Percentiles rank a stretch among this genome's conserved stretches.
Conservation (phyloP, 140 eudicot species). For the Bidens hawaiensis region DNA sequence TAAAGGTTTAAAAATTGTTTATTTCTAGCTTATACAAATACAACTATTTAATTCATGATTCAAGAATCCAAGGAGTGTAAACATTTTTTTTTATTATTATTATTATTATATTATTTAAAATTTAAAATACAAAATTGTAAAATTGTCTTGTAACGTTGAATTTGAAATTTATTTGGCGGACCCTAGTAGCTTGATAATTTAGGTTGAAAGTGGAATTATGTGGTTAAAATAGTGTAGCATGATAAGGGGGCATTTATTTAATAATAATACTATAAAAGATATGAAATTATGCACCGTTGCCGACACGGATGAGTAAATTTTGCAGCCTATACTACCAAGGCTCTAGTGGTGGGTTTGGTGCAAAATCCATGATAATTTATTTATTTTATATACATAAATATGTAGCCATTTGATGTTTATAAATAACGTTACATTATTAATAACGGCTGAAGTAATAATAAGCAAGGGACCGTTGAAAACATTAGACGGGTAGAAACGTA, state of each 20-base stretch:
- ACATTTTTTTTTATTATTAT: too few relatives aligned
- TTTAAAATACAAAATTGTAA: not conserved
- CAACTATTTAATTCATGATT: too few relatives aligned
- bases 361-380: not conserved
- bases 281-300: slow-evolving; percentile 1
- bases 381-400: not conserved
- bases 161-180: slow-evolving; percentile 10
- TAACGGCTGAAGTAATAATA: not conserved
- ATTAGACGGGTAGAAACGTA: not conserved
- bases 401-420: not conserved
- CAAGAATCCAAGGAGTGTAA: too few relatives aligned
- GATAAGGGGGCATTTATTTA: not conserved
- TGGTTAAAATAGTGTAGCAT: not conserved
- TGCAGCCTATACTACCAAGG: not conserved
- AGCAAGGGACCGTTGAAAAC: not conserved
- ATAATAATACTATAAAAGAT: not conserved
- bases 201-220: not conserved
- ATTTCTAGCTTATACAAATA: too few relatives aligned
- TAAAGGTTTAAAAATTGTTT: too few relatives aligned
- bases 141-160: not conserved
- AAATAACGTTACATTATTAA: not conserved
- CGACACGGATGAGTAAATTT: slow-evolving; percentile 10
- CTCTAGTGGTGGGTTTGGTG: slow-evolving; percentile 10
- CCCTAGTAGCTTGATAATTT: slow-evolving; percentile 24
- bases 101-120: too few relatives aligned